A percentile compares a stretch with the other conserved stretches of the same genome.
Evolutionary conservation across 2,329 filamentous ascomycete species (phyloP).

Genomic region (Colletotrichum orbiculare): DNA sequence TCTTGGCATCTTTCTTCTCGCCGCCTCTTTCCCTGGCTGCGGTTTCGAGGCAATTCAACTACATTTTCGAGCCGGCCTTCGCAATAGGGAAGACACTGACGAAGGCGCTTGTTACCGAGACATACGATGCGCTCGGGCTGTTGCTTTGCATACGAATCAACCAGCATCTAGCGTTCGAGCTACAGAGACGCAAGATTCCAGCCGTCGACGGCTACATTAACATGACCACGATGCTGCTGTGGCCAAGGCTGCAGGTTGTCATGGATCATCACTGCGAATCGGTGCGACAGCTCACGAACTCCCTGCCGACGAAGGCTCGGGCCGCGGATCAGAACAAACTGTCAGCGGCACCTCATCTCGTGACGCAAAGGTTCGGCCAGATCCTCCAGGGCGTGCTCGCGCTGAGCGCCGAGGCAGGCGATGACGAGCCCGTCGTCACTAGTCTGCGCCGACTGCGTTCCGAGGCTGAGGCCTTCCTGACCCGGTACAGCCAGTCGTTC

Average conservation of each 20-base stretch:
- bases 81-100: slow-evolving; percentile 82
- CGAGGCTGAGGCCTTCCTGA: slow-evolving; percentile 87
- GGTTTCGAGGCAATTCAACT: slow-evolving; percentile 84
- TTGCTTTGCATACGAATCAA: slow-evolving; percentile 93
- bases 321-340: slow-evolving; percentile 64
- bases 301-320: slow-evolving; percentile 58
- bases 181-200: slow-evolving; percentile 91
- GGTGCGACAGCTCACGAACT: slow-evolving; percentile 71
- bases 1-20: slow-evolving; percentile 90
- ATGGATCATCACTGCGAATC: slow-evolving; percentile 95
- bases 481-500: slow-evolving; percentile 79
- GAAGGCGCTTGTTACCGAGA: slow-evolving; percentile 78
- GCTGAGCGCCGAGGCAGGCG: slow-evolving; percentile 88
- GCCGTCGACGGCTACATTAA: slow-evolving; percentile 93
- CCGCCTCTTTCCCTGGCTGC: slow-evolving; percentile 79
- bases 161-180: slow-evolving; percentile 92
- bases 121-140: slow-evolving; percentile 86
- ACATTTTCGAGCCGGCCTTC: slow-evolving; percentile 92
- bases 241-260: slow-evolving; percentile 93
- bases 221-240: slow-evolving; percentile 93
- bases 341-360: slow-evolving; percentile 86
- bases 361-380: slow-evolving; percentile 96
- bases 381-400: slow-evolving; percentile 86
- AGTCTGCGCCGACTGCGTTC: slow-evolving; percentile 80
- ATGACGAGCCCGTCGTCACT: slow-evolving; percentile 90